phyloP scores from a whole-genome alignment of 2,329 filamentous ascomycete species.

The Massarina eburnea region DNA sequence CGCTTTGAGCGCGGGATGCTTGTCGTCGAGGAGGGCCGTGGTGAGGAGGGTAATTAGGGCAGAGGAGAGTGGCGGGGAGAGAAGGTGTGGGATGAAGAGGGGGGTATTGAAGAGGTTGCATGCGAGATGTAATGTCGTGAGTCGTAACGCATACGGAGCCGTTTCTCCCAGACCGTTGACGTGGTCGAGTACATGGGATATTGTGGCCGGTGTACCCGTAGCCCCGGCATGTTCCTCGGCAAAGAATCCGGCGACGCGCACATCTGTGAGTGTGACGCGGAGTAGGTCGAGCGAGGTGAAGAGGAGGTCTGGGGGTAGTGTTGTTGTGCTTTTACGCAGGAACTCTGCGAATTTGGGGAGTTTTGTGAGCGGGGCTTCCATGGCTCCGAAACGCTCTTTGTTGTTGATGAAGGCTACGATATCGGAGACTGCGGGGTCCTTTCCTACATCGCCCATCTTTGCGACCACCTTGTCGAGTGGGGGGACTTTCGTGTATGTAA shows the following conservation, averaged over 20 bases:
- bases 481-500: conserved; percentile 76
- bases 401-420: conserved; percentile 72
- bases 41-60: conserved; percentile 70
- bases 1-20: conserved; percentile 72
- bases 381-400: conserved; percentile 59
- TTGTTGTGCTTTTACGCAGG: conserved; percentile 57
- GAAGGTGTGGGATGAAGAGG: conserved; percentile 67
- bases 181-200: conserved; percentile 60
- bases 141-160: conserved; percentile 78
- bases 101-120: conserved; percentile 83
- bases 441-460: conserved; percentile 70
- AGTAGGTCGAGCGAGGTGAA: conserved; percentile 88
- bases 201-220: conserved; percentile 51
- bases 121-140: conserved; percentile 79
- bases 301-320: conserved; percentile 64
- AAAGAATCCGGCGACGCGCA: conserved; percentile 77
- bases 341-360: conserved; percentile 66
- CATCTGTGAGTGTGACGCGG: conserved; percentile 73
- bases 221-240: conserved; percentile 66
- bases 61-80: conserved; percentile 53
- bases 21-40: conserved; percentile 75
- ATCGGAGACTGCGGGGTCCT: conserved; percentile 61
- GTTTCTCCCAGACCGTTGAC: conserved; percentile 55
- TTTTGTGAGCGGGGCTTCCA: conserved; percentile 70
- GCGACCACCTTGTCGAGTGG: conserved; percentile 78